Conservation (phyloP, 106 monocot genomes). For the Hemerocallis citrina region DNA sequence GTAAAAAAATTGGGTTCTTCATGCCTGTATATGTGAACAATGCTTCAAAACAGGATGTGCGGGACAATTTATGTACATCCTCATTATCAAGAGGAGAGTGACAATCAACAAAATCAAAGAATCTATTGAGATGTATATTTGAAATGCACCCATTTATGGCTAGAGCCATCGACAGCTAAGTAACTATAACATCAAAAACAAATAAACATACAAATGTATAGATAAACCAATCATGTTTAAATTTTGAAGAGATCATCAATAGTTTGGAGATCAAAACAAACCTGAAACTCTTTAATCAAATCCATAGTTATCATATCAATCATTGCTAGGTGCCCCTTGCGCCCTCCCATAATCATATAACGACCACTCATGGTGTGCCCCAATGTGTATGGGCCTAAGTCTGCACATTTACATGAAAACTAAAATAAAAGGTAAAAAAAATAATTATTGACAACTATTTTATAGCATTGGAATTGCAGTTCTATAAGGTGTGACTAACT, state of each 20-base stretch:
- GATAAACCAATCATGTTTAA: not conserved
- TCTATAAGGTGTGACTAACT: no score
- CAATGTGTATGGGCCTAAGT: conserved; percentile 72
- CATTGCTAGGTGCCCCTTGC: conserved; percentile 89
- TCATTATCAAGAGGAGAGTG: no score
- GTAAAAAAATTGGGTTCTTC: no score
- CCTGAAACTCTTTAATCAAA: conserved; percentile 83
- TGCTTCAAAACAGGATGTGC: no score
- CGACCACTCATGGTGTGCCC: conserved; percentile 67
- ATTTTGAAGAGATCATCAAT: not conserved
- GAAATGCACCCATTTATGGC: not conserved
- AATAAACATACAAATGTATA: not conserved
- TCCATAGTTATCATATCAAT: conserved; percentile 74
- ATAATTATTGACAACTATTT: no score
- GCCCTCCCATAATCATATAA: conserved; percentile 74
- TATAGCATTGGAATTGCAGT: no score
- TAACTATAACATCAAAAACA: not conserved
- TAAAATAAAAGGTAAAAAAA: not conserved
- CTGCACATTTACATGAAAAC: conserved; percentile 20
- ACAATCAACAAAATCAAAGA: not conserved
- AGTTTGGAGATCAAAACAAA: conserved; percentile 8
- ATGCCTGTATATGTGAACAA: no score
- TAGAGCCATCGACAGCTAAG: not conserved
- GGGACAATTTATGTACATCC: no score
- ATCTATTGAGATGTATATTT: not conserved